A percentile compares a stretch with the other conserved stretches of the same genome.
These are phyloP conservation scores for Myriosclerotinia scirpicola DNA, from an alignment of 2,329 filamentous ascomycete species.

Conservation along the genomic window DNA sequence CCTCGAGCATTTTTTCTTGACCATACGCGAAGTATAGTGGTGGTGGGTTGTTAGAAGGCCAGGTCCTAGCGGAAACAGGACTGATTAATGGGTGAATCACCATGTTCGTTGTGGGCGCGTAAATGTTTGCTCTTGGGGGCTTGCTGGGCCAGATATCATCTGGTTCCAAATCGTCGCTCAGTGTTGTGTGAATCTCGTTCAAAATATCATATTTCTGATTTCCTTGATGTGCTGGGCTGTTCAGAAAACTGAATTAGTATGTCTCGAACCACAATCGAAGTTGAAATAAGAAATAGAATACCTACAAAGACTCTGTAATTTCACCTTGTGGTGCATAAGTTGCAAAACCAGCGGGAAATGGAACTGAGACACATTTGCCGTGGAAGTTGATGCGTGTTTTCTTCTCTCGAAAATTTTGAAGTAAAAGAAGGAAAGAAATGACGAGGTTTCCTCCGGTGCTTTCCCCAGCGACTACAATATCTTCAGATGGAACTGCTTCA, in stretches of 20 bases:
- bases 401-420: background rate
- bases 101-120: background rate
- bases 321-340: background rate
- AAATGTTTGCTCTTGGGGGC: slow-evolving; percentile 4
- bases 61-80: slow-evolving; percentile 1
- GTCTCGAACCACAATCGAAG: rapidly evolving
- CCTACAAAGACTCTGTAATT: background rate
- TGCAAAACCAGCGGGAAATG: slow-evolving; percentile 10
- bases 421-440: background rate
- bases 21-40: slow-evolving; percentile 20
- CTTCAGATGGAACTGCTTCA: background rate
- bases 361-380: background rate
- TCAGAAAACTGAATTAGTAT: background rate
- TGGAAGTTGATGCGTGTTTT: background rate
- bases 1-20: slow-evolving; percentile 8
- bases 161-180: background rate
- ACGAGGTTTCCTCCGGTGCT: slow-evolving; percentile 1
- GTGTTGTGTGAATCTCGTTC: background rate
- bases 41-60: background rate
- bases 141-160: slow-evolving; percentile 8
- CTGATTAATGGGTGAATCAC: background rate
- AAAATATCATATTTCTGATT: slow-evolving; percentile 4
- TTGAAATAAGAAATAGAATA: background rate
- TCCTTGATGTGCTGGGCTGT: background rate
- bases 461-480: slow-evolving; percentile 12